Conservation (phyloP, 176 grass and related monocot genomes). For the Juncus effusus region DNA sequence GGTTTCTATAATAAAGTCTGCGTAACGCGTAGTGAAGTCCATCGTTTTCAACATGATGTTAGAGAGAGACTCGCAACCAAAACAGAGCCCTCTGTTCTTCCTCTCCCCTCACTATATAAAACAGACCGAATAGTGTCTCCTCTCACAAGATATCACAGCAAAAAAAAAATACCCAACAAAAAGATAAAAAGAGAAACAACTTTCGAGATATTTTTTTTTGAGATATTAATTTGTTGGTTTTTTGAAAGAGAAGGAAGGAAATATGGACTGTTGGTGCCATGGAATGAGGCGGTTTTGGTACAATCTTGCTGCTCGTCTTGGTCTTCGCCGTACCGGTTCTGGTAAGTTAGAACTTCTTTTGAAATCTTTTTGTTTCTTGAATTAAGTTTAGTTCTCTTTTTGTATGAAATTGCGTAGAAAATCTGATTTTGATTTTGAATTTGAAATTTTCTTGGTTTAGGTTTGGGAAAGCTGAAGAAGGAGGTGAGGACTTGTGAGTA, state of each 20-base stretch:
- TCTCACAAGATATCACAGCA: no score
- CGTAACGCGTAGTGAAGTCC: slow-evolving; percentile 4
- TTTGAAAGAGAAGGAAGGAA: background rate
- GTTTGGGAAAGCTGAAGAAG: slow-evolving; percentile 65
- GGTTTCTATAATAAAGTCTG: background rate
- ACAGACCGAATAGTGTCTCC: background rate
- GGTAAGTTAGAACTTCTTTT: background rate
- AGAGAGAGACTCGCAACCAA: slow-evolving; percentile 9
- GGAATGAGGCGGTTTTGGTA: slow-evolving; percentile 55
- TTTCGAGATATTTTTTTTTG: no score
- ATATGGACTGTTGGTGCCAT: slow-evolving; percentile 46
- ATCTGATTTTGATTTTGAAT: slow-evolving; percentile 20
- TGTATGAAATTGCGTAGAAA: background rate
- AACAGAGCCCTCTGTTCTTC: slow-evolving; percentile 1
- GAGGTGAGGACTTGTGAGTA: slow-evolving; percentile 93
- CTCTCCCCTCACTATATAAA: background rate
- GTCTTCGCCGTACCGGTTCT: slow-evolving; percentile 49
- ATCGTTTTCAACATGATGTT: slow-evolving; percentile 14
- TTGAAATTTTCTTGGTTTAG: slow-evolving; percentile 23
- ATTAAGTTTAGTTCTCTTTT: background rate
- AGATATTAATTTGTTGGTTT: no score
- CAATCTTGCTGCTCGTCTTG: slow-evolving; percentile 39
- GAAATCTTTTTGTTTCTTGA: background rate
- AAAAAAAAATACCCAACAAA: background rate
- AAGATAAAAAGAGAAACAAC: background rate